These are phyloP conservation scores for Prinsepia uniflora DNA, from an alignment of 306 rosid genomes.

Conservation along the genomic window DNA sequence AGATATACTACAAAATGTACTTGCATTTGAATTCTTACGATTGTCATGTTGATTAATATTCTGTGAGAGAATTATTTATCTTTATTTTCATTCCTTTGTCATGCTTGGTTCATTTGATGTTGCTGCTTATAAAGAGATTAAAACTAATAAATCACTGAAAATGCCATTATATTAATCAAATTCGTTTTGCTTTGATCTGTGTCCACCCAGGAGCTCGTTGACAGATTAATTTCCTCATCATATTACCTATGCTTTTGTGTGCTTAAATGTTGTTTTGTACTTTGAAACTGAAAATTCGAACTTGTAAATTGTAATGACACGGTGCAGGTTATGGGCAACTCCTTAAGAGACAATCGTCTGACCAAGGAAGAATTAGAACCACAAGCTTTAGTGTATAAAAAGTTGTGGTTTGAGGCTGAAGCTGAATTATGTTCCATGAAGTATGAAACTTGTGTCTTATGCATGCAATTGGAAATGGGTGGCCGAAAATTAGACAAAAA, in stretches of 20 bases:
- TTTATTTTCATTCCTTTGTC: not conserved
- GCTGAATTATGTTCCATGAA: conserved; percentile 47
- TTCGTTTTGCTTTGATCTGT: not conserved
- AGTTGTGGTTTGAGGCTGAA: conserved; percentile 66
- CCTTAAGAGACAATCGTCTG: conserved; percentile 32
- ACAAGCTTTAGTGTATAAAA: conserved; percentile 39
- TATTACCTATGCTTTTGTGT: not conserved
- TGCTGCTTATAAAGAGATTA: conserved; percentile 1
- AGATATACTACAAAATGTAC: not conserved
- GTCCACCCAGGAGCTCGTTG: not conserved
- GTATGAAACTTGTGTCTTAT: conserved; percentile 36
- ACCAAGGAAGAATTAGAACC: conserved; percentile 42
- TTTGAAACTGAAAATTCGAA: conserved; percentile 15
- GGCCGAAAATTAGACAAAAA: conserved; percentile 31
- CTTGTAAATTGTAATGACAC: conserved; percentile 12
- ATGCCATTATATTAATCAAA: not conserved
- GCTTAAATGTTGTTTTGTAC: conserved; percentile 1
- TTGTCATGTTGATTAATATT: not conserved
- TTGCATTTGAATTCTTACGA: not conserved
- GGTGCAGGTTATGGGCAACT: conserved; percentile 40
- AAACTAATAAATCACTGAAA: not conserved
- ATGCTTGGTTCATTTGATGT: not conserved
- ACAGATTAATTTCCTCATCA: not conserved
- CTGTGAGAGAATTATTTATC: not conserved
- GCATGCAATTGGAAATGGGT: conserved; percentile 41